These are phyloP conservation scores for Colletotrichum sansevieriae DNA, from an alignment of 2,329 filamentous ascomycete genomes.

Conservation along the genomic window DNA sequence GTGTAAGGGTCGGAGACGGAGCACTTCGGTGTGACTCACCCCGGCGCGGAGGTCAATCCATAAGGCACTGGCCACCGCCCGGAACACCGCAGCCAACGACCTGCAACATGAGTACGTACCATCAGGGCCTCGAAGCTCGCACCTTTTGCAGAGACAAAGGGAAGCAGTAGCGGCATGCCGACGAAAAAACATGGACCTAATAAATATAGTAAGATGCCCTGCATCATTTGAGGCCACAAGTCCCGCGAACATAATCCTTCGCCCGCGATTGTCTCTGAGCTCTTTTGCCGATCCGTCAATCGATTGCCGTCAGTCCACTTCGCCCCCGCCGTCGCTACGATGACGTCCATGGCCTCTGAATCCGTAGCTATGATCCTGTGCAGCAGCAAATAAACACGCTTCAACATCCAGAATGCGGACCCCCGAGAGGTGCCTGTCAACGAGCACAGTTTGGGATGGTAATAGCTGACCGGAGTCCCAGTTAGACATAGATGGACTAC, in stretches of 20 bases:
- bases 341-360: constrained; percentile 64
- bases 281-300: neutral
- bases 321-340: constrained; percentile 44
- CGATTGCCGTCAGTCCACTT: neutral
- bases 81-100: neutral
- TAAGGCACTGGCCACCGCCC: neutral
- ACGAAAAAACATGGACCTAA: neutral
- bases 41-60: neutral
- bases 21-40: constrained; percentile 39
- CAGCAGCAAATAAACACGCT: constrained; percentile 76
- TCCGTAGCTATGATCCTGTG: constrained; percentile 69
- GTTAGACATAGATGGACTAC: constrained; percentile 81
- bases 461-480: constrained; percentile 46
- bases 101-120: constrained; percentile 14
- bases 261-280: neutral
- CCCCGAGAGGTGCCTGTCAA: constrained; percentile 63
- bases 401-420: constrained; percentile 69
- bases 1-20: neutral
- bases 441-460: neutral
- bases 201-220: neutral
- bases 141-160: too few species aligned
- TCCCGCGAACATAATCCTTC: neutral
- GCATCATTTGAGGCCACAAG: neutral
- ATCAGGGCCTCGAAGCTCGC: neutral
- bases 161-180: too few species aligned